Evolutionary conservation across 768 basidiomycete species (phyloP), one percentile per base, ranked within the genome.

Genomic region (Lentinula detonsa): DNA sequence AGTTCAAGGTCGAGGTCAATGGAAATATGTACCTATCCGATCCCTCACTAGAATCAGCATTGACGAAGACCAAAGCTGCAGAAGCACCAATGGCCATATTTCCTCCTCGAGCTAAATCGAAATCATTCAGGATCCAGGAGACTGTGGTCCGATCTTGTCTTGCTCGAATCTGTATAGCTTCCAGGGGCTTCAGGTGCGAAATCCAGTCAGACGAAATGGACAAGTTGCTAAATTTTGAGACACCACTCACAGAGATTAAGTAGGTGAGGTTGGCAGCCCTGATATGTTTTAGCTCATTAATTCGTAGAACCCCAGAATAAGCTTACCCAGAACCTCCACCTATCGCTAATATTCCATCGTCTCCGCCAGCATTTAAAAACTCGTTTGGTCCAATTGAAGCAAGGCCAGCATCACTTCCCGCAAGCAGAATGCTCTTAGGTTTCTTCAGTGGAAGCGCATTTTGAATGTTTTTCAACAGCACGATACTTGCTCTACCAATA

Each of bases 311-410:
- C 33, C 1, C 42, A 53, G 34, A 28, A 39, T 37, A 7, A 57
- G 23, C 73, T 35, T 52, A 78, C 73, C 92, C 93, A 52, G 88
- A 90, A 37, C 93, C 95, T 94, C 95, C 96, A 16, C 93, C 93
- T 86, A 94, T 88, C 4, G 91, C 93, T 23, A 97, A 78, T 16
- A 88, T 79, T 8, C 93, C 93, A 56, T 80, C 82, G 37, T 76
- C 73, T 33, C 86, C 85, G 52, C 81, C 85, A 65, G 76, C 62
- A 63, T 92, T 87, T 5, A 72, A 11, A 59, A 85, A 91, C 57
- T 84, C 80, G 66, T 93, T 93, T 0, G 91, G 88, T 0, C 92
- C 92, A 34, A 77, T 72, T 43, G 65, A 72, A n/a, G 84, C 82
- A 1, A 90, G 88, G 5, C 83, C 89, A 8, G 83, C 82, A 65